Conservation (phyloP, 768 basidiomycete genomes). For the Rhodotorula babjevae region DNA sequence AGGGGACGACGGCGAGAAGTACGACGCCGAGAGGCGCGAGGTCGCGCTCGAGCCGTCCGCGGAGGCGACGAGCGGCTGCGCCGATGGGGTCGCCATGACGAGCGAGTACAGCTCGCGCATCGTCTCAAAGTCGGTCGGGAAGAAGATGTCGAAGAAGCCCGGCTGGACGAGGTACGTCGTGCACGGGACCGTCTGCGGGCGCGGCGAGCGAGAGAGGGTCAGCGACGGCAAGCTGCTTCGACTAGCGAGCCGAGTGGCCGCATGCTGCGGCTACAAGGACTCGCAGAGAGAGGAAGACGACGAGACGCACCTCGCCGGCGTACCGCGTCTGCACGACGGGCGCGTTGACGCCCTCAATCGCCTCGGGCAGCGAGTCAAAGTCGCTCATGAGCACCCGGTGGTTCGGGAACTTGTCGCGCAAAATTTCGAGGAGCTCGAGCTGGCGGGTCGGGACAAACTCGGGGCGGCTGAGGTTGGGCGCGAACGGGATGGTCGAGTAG, state of each 20-base stretch:
- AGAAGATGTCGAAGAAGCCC: constrained; percentile 98
- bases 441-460: constrained; percentile 93
- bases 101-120: constrained; percentile 87
- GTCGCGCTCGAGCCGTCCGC: constrained; percentile 36
- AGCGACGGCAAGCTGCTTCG: too few relatives aligned
- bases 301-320: constrained; percentile 59
- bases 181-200: constrained; percentile 60
- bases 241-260: too few relatives aligned
- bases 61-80: neutral
- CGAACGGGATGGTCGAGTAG: constrained; percentile 73
- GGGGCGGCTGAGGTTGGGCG: constrained; percentile 76
- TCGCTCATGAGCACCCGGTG: constrained; percentile 93
- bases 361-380: constrained; percentile 80
- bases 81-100: constrained; percentile 52
- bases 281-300: neutral
- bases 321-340: constrained; percentile 95
- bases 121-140: constrained; percentile 82
- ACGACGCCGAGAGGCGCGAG: constrained; percentile 7
- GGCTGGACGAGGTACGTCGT: constrained; percentile 84
- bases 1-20: neutral
- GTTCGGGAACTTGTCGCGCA: constrained; percentile 77
- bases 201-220: neutral
- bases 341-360: constrained; percentile 69
- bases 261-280: too few relatives aligned
- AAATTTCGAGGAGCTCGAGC: constrained; percentile 71